Percentiles rank a stretch among this genome's conserved stretches.
These are phyloP conservation scores for Immersiporthe knoxdaviesiana DNA, from an alignment of 2,329 filamentous ascomycete genomes.

Conservation along the genomic window DNA sequence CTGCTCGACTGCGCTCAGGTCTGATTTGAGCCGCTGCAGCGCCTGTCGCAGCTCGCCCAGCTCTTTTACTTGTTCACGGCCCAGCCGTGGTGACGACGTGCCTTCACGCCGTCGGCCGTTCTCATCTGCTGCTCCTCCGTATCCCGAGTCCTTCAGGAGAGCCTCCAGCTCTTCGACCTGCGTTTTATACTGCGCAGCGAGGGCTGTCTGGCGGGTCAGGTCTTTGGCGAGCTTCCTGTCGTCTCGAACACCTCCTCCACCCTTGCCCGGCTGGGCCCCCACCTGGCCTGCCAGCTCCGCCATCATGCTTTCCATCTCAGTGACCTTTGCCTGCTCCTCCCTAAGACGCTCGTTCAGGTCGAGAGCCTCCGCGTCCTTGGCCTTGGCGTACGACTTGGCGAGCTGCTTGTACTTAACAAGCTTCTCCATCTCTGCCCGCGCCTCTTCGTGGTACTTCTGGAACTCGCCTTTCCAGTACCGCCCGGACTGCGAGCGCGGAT, in stretches of 20 bases:
- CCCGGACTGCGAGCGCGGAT: constrained; percentile 75
- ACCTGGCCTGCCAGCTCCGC: constrained; percentile 64
- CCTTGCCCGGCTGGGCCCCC: constrained; percentile 41
- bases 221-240: constrained; percentile 55
- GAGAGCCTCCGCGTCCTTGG: constrained; percentile 74
- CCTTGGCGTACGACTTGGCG: constrained; percentile 76
- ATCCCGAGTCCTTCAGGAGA: constrained; percentile 48
- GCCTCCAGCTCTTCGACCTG: constrained; percentile 63
- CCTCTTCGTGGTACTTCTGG: constrained; percentile 72
- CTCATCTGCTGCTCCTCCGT: constrained; percentile 35
- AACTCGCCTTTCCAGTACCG: constrained; percentile 82
- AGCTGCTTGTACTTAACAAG: constrained; percentile 79
- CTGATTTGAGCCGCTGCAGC: constrained; percentile 54
- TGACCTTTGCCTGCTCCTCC: constrained; percentile 68
- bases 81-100: constrained; percentile 55
- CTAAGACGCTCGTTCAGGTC: constrained; percentile 67
- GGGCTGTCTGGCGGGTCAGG: constrained; percentile 59
- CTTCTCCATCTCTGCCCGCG: constrained; percentile 74
- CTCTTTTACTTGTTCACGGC: constrained; percentile 58
- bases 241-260: constrained; percentile 46
- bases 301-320: constrained; percentile 65
- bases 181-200: constrained; percentile 60
- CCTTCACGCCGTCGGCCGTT: constrained; percentile 42
- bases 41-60: constrained; percentile 56
- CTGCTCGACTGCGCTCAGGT: constrained; percentile 53